Base-by-base conservation (phyloP, 208 protist species). In the Sergeia podlipaevii region DNA sequence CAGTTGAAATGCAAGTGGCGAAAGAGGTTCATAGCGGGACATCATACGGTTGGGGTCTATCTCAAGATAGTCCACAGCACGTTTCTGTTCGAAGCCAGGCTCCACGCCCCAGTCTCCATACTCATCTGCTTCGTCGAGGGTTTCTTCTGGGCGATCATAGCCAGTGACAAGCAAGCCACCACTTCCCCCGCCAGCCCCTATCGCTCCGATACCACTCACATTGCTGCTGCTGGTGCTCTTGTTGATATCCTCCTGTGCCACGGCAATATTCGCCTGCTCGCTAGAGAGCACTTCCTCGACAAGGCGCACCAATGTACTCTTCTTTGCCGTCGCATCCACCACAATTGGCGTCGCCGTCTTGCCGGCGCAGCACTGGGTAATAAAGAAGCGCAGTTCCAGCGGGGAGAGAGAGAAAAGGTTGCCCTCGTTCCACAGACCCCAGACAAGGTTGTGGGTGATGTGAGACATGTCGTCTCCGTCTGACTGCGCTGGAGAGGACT, bases 81-180 rank as follows among this genome's bases (percentile, higher is more conserved):
- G 69, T 2, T 74, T 49, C 55, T 86, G 57, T 29, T 96, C 86
- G 60, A 93, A 93, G 44, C 80, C 80, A 1, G 85, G 85, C 65
- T 93, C 85, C 6, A 71, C 78, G 11, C 89, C 89, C 89, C 89
- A 96, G 60, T 96, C 89, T n/a, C 89, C 89, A 52, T 96, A 96
- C 61, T 92, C 89, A 48, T 96, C 89, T 7, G 89, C 85, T 57
- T 93, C 85, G 28, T 96, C 85, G 11, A 96, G 70, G 8, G 77
- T 72, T 44, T 93, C 89, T 41, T 90, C 82, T 0, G 75, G 68
- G 34, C 79, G 69, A 55, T 89, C 83, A 47, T 86, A 83, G 42
- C 83, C 83, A 7, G 80, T 78, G 47, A 89, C 64, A 1, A 68
- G 47, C 3, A 84, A 69, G 0, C 71, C 59, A 18, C 53, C 39